These are phyloP conservation scores for Brachypodium distachyon DNA, from an alignment of 202 grass and related monocot species.

Conservation along the genomic window DNA sequence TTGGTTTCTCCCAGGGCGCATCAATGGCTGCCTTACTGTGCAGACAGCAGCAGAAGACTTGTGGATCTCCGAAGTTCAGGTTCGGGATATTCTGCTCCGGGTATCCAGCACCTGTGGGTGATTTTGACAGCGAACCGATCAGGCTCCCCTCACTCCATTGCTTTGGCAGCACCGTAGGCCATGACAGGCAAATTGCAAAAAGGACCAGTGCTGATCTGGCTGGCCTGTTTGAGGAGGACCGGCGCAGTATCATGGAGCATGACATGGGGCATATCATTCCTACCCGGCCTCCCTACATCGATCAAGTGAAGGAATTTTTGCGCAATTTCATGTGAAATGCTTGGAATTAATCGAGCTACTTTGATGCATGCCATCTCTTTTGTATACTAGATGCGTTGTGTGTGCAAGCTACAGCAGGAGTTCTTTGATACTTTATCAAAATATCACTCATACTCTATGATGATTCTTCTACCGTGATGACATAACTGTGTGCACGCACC, in stretches of 20 bases:
- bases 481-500: no score
- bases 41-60: constrained; percentile 45
- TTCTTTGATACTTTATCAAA: no score
- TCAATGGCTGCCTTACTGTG: constrained; percentile 76
- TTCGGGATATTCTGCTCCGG: constrained; percentile 86
- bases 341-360: neutral
- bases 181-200: constrained; percentile 70
- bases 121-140: constrained; percentile 28
- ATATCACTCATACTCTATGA: no score
- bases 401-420: no score
- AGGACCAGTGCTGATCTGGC: constrained; percentile 46
- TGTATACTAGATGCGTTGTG: neutral
- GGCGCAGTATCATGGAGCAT: constrained; percentile 52
- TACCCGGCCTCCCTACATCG: constrained; percentile 51
- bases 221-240: constrained; percentile 37
- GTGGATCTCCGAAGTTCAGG: constrained; percentile 27
- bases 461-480: no score
- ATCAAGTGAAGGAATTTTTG: constrained; percentile 64
- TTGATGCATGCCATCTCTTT: neutral
- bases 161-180: constrained; percentile 52
- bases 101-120: constrained; percentile 27
- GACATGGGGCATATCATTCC: constrained; percentile 95
- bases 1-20: constrained; percentile 89
- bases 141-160: constrained; percentile 72
- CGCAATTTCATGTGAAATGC: constrained; percentile 42